phyloP scores from a whole-genome alignment of 441 rosid species.

The Pelargonium citronellum region DNA sequence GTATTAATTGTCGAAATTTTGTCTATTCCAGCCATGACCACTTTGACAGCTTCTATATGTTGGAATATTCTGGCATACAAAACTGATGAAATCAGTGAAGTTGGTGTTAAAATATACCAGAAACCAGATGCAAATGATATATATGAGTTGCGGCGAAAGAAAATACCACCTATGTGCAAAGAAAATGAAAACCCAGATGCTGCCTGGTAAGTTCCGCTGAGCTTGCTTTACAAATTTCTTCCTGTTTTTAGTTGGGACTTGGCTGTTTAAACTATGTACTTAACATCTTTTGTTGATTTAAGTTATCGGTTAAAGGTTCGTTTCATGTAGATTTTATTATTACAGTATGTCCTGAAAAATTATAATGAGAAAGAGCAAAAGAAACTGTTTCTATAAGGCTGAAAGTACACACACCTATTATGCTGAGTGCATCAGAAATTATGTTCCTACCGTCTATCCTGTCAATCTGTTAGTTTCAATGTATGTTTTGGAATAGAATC shows the following conservation, averaged over 20 bases:
- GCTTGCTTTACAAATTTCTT: not conserved
- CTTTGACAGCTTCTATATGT: conserved; percentile 63
- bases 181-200: conserved; percentile 1
- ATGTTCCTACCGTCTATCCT: not conserved
- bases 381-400: not conserved
- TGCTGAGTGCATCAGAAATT: not conserved
- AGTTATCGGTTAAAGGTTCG: not conserved
- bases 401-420: not conserved
- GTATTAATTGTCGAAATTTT: not conserved
- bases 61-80: conserved; percentile 72
- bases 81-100: conserved; percentile 57
- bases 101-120: conserved; percentile 66
- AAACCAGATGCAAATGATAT: conserved; percentile 76
- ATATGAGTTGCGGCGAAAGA: conserved; percentile 58
- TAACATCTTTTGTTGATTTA: not conserved
- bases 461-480: not conserved
- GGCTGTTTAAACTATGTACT: not conserved
- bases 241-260: conserved; percentile 1
- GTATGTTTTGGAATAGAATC: not conserved
- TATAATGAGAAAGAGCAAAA: not conserved
- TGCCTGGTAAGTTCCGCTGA: not conserved
- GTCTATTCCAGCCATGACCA: conserved; percentile 55
- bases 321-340: not conserved
- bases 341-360: too few species aligned
- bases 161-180: conserved; percentile 61